phyloP scores from a whole-genome alignment of 164 flowering plant genomes.

The Stephania yunnanensis region DNA sequence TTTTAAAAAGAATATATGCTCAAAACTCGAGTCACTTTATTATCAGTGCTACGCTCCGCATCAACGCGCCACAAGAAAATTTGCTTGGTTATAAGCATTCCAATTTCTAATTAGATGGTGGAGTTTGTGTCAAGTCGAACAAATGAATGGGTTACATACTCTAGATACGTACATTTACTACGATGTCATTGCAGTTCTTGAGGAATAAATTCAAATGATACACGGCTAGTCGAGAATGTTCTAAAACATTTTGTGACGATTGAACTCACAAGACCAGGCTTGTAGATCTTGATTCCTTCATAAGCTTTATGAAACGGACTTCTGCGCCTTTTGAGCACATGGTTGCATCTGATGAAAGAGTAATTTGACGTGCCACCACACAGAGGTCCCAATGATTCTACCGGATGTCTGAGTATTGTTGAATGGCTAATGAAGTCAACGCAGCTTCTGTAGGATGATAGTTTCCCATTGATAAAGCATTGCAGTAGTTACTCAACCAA shows the following conservation, averaged over 20 bases:
- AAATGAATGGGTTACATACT: no score
- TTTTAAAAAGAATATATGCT: no score
- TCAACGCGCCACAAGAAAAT: no score
- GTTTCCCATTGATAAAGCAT: constrained; percentile 19
- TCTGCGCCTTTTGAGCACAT: background rate
- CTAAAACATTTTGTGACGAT: background rate
- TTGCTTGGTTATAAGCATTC: no score
- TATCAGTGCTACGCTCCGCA: no score
- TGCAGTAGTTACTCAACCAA: constrained; percentile 63
- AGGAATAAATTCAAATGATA: background rate
- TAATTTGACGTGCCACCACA: background rate
- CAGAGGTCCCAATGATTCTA: background rate
- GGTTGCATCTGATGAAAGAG: background rate
- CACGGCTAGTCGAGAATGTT: background rate
- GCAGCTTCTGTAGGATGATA: background rate
- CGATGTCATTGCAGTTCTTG: no score
- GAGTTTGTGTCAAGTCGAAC: no score
- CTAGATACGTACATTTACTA: no score
- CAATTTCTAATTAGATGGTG: no score
- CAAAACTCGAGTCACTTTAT: no score
- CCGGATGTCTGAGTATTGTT: background rate
- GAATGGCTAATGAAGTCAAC: background rate
- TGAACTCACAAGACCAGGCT: background rate
- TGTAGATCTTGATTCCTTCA: background rate
- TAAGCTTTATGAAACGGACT: no score